Conservation (phyloP, 2,329 filamentous ascomycete species). For the Cordyceps fumosorosea region DNA sequence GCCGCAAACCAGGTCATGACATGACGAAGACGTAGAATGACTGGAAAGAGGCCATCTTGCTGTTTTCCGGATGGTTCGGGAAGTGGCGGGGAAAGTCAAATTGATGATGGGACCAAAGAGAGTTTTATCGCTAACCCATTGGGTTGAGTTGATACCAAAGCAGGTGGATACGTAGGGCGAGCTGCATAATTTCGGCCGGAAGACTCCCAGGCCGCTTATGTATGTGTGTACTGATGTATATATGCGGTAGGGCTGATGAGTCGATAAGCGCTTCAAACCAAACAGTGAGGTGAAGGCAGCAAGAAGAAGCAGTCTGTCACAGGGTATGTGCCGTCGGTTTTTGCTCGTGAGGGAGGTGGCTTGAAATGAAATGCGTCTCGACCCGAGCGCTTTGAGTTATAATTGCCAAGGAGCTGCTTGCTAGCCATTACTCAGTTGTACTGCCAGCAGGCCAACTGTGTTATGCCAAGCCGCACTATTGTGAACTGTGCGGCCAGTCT, state of each 20-base stretch:
- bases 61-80: background rate
- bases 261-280: background rate
- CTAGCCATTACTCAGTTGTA: background rate
- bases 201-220: background rate
- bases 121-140: background rate
- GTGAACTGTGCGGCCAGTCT: too few species aligned
- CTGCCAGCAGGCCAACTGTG: background rate
- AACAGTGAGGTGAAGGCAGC: background rate
- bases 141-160: background rate
- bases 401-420: background rate
- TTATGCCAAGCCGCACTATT: background rate
- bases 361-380: background rate
- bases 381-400: background rate
- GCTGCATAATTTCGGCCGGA: background rate
- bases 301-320: background rate
- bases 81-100: background rate
- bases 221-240: background rate
- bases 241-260: slow-evolving; percentile 1
- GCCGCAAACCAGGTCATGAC: background rate
- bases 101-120: background rate
- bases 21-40: background rate
- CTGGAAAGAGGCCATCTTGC: background rate
- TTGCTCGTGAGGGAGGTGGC: background rate
- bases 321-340: background rate
- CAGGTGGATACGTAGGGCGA: background rate